Evolutionary conservation across 139 green algal genomes (phyloP).

Genomic region (Desmodesmus armatus): DNA sequence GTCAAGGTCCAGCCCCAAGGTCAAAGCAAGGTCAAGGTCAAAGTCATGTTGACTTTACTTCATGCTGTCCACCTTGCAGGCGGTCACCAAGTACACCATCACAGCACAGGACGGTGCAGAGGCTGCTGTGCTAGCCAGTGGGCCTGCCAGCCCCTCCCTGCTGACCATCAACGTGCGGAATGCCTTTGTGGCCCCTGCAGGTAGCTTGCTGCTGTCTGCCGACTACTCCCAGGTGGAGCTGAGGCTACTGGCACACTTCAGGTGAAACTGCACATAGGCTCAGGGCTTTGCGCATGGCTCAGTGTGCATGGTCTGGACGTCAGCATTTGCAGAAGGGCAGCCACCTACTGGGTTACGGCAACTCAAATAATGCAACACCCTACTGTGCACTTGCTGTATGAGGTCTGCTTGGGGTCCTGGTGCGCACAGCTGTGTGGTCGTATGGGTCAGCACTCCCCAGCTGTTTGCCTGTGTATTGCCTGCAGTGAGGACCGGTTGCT

Average conservation of each 20-base stretch:
- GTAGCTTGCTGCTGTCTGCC: constrained; percentile 20
- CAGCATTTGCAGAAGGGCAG: too few relatives aligned
- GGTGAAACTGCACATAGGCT: constrained; percentile 61
- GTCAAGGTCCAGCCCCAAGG: too few relatives aligned
- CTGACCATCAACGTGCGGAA: constrained; percentile 56
- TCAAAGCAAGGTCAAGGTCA: too few relatives aligned
- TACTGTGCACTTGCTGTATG: too few relatives aligned
- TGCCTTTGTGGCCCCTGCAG: constrained; percentile 61
- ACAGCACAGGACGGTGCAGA: constrained; percentile 14
- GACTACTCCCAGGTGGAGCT: constrained; percentile 74
- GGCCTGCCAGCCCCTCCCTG: not conserved
- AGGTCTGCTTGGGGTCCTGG: too few relatives aligned
- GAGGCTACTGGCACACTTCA: constrained; percentile 75
- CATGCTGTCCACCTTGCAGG: too few relatives aligned
- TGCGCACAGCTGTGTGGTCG: too few relatives aligned
- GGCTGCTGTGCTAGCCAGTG: too few relatives aligned
- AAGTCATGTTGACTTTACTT: too few relatives aligned
- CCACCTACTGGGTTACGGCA: too few relatives aligned
- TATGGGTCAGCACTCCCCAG: not conserved
- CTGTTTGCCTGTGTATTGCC: not conserved
- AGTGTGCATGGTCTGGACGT: not conserved
- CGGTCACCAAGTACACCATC: constrained; percentile 67
- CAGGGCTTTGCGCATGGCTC: constrained; percentile 45
- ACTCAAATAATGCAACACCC: too few relatives aligned
- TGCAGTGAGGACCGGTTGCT: constrained; percentile 24